Conservation (phyloP, 345 rosid species). For the Camelina sativa region DNA sequence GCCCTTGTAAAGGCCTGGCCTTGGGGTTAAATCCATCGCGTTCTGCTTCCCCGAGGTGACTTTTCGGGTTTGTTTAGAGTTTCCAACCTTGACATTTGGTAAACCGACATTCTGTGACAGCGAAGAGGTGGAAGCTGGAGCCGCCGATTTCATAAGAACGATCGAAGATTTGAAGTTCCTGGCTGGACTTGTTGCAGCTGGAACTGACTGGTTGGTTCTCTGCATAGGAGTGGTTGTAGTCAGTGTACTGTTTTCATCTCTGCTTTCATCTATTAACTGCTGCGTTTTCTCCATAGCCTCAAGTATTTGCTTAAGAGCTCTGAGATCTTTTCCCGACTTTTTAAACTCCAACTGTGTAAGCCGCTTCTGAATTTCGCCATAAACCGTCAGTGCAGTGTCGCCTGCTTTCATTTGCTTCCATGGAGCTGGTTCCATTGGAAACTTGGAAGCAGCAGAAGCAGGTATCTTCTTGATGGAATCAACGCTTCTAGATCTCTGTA, state of each 20-base stretch:
- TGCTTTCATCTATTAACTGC: constrained; percentile 46
- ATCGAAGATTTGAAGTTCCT: constrained; percentile 55
- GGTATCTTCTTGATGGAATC: constrained; percentile 54
- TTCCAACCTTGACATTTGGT: constrained; percentile 44
- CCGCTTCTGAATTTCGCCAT: constrained; percentile 85
- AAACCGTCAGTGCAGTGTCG: constrained; percentile 53
- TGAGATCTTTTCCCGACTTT: constrained; percentile 79
- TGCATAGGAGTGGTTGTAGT: constrained; percentile 43
- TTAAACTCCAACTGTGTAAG: constrained; percentile 74
- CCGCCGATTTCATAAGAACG: constrained; percentile 54
- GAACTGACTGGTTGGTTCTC: constrained; percentile 45
- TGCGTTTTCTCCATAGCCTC: constrained; percentile 82
- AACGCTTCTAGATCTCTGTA: constrained; percentile 49
- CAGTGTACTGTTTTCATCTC: constrained; percentile 42
- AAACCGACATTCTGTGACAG: constrained; percentile 39
- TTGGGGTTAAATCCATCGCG: constrained; percentile 55
- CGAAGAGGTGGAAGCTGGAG: constrained; percentile 43
- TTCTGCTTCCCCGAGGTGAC: constrained; percentile 49
- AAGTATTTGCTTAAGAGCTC: constrained; percentile 89
- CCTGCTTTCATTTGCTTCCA: constrained; percentile 59
- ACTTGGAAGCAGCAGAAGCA: constrained; percentile 48
- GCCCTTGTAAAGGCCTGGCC: constrained; percentile 47
- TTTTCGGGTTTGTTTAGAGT: constrained; percentile 44
- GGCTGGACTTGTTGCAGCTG: constrained; percentile 45
- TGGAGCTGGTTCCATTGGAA: constrained; percentile 74